Evolutionary conservation across 306 rosid genomes (phyloP).

Genomic region (Oemleria cerasiformis): DNA sequence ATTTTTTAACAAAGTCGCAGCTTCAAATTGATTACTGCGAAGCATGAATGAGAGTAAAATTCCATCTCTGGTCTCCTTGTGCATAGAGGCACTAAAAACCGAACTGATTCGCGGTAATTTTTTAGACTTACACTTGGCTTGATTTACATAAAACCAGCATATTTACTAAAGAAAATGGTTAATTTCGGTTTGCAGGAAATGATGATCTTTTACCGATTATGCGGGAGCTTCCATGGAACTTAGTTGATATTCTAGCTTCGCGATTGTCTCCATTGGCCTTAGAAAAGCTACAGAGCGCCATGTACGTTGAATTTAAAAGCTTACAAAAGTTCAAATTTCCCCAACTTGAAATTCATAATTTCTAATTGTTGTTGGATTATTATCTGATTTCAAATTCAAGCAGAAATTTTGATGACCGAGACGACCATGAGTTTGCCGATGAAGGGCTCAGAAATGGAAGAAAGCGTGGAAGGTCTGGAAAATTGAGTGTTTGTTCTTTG

Average conservation of each 20-base stretch:
- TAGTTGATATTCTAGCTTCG: slow-evolving; percentile 44
- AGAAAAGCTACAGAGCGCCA: slow-evolving; percentile 38
- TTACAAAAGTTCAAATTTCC: not conserved
- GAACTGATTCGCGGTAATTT: slow-evolving; percentile 42
- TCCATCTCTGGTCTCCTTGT: slow-evolving; percentile 55
- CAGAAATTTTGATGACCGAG: slow-evolving; percentile 48
- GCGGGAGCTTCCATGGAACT: slow-evolving; percentile 44
- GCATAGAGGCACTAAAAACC: slow-evolving; percentile 39
- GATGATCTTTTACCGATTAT: slow-evolving; percentile 41
- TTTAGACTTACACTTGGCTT: not conserved
- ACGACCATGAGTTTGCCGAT: slow-evolving; percentile 28
- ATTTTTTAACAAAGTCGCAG: not conserved
- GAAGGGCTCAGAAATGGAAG: slow-evolving; percentile 42
- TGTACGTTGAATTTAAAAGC: slow-evolving; percentile 34
- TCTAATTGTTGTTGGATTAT: not conserved
- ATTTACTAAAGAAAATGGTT: not conserved
- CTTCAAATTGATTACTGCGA: not conserved
- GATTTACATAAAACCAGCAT: not conserved
- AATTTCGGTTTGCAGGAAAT: slow-evolving; percentile 24
- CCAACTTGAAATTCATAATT: not conserved
- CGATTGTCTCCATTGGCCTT: slow-evolving; percentile 53
- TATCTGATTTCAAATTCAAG: slow-evolving; percentile 20
- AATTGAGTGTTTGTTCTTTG: slow-evolving; percentile 19
- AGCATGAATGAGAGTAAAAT: slow-evolving; percentile 13
- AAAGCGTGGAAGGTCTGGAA: slow-evolving; percentile 63